Percentiles rank a stretch among this genome's conserved stretches.
Conservation (phyloP, 1,139 yeast species). For the Saccharomycopsis hybrid region DNA sequence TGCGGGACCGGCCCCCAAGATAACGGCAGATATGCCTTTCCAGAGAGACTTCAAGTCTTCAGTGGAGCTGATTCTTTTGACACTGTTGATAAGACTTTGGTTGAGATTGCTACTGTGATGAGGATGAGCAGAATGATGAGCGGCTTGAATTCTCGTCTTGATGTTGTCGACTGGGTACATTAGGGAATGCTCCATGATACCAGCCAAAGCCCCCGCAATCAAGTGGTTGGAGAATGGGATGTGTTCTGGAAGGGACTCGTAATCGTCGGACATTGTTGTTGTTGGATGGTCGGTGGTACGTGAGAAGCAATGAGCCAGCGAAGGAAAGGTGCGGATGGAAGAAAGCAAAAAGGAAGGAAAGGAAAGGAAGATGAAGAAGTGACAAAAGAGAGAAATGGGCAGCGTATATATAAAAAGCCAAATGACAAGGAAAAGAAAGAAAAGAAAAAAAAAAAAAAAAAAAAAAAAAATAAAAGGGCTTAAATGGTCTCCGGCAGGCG, state of each 20-base stretch:
- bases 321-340: no score
- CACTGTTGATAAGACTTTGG: constrained; percentile 32
- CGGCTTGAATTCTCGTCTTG: constrained; percentile 83
- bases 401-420: no score
- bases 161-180: constrained; percentile 96
- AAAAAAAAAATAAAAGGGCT: no score
- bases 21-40: constrained; percentile 92
- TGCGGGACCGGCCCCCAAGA: constrained; percentile 99
- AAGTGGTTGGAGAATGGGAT: constrained; percentile 81
- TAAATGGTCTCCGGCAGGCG: no score
- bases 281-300: no score
- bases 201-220: constrained; percentile 96
- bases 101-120: not conserved
- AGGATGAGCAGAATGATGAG: not conserved
- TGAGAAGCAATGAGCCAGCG: no score
- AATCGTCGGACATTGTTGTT: constrained; percentile 38
- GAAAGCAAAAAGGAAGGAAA: no score
- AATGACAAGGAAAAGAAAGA: no score
- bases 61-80: constrained; percentile 58
- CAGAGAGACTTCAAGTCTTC: constrained; percentile 93
- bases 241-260: constrained; percentile 86
- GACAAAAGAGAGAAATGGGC: no score
- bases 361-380: no score
- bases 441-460: no score
- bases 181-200: constrained; percentile 95